These are phyloP conservation scores for Catenaria anguillulae DNA, from an alignment of 371 early-diverging fungal species.

Conservation along the genomic window DNA sequence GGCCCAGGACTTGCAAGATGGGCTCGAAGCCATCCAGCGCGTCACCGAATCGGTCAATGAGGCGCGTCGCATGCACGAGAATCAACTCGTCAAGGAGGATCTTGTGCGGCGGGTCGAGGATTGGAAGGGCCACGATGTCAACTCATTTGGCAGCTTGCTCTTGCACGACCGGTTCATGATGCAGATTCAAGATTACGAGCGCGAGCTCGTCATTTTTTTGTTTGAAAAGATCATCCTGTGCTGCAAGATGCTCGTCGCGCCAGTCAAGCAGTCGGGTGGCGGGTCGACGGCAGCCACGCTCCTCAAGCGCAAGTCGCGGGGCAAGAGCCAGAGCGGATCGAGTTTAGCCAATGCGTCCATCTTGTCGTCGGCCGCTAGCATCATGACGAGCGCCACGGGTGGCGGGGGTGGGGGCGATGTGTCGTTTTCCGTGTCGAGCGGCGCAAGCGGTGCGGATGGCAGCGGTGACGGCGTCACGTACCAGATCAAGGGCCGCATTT, in stretches of 20 bases:
- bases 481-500: slow-evolving; percentile 24
- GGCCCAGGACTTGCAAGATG: slow-evolving; percentile 58
- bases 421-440: background rate
- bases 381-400: background rate
- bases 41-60: slow-evolving; percentile 86
- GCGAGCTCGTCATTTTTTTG: slow-evolving; percentile 62
- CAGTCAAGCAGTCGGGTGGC: background rate
- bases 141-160: slow-evolving; percentile 61
- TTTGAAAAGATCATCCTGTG: slow-evolving; percentile 78
- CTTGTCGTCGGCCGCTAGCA: background rate
- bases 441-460: background rate
- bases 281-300: background rate
- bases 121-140: slow-evolving; percentile 57
- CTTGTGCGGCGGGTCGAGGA: slow-evolving; percentile 66
- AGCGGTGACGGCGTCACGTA: slow-evolving; percentile 6
- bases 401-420: background rate
- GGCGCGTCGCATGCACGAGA: slow-evolving; percentile 73
- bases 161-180: slow-evolving; percentile 69
- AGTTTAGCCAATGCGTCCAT: too few relatives aligned
- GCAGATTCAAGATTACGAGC: slow-evolving; percentile 52
- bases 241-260: slow-evolving; percentile 46
- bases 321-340: background rate
- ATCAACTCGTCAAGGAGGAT: slow-evolving; percentile 54
- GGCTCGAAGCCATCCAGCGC: slow-evolving; percentile 62
- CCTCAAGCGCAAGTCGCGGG: slow-evolving; percentile 1